Percentiles rank a stretch among this genome's conserved stretches.
These are phyloP conservation scores for Dalechampia spathulata DNA, from an alignment of 441 rosid genomes.

Conservation along the genomic window DNA sequence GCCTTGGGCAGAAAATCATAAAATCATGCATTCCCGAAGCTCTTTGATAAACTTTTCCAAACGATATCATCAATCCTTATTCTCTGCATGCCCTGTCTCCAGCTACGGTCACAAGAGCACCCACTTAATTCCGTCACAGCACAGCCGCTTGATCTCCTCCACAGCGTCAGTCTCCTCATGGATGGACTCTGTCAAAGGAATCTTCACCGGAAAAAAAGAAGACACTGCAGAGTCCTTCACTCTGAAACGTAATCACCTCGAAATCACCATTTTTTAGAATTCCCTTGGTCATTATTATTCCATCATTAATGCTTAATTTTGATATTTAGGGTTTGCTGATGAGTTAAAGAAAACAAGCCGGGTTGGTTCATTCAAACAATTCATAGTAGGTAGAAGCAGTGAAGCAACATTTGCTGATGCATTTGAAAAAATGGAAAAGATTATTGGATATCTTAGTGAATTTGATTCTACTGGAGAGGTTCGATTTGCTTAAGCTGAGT, in stretches of 20 bases:
- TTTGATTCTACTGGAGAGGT: conserved; percentile 83
- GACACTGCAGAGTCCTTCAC: conserved; percentile 52
- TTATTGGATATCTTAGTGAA: conserved; percentile 62
- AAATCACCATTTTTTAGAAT: neutral
- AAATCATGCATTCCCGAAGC: conserved; percentile 26
- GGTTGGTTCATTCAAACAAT: conserved; percentile 68
- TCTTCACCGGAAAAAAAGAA: conserved; percentile 63
- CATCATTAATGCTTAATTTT: neutral
- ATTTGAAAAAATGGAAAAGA: conserved; percentile 77
- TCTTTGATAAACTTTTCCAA: conserved; percentile 13
- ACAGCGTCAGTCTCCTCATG: conserved; percentile 52
- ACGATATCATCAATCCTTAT: conserved; percentile 6
- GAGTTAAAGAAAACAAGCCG: conserved; percentile 64
- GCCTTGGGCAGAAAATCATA: neutral
- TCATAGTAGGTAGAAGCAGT: conserved; percentile 83
- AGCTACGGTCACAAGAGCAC: neutral
- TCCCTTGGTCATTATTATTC: neutral
- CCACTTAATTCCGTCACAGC: conserved; percentile 24
- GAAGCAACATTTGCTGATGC: conserved; percentile 76
- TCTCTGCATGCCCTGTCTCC: neutral
- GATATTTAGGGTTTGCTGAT: conserved; percentile 60
- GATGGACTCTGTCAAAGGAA: conserved; percentile 81
- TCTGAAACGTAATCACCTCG: conserved; percentile 43
- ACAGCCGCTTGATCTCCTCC: conserved; percentile 49
- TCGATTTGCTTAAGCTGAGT: conserved; percentile 21